Base-by-base conservation (phyloP, 495 filamentous ascomycete species). In the Aspergillus carlsbadensis region DNA sequence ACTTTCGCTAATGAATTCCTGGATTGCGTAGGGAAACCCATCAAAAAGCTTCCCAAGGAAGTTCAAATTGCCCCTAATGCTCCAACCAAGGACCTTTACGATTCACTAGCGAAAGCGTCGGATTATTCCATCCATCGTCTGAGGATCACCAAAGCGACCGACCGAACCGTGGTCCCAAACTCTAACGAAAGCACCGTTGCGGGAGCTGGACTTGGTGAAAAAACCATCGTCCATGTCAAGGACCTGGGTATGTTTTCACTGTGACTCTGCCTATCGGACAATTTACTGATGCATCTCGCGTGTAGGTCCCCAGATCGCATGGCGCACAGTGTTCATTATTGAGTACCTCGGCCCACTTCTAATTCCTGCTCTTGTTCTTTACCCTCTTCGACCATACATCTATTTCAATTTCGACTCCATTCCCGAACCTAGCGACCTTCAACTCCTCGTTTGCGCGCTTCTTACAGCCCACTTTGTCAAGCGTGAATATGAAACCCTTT, bases 341-440 rank as follows among this genome's bases (percentile, higher is more conserved):
- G 94, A 98, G 78, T 98, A 98, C 73, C 75, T 91, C 54, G 94
- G 94, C 7, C 94, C 94, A n/a, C 84, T 98, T 59, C 69, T 97
- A 63, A 89, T 97, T 75, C 92, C 96, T 73, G 86, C 84, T 24
- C 78, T 87, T 36, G 75, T 85, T 67, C 76, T 91, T 62, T 85
- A 80, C 73, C 67, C 81, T 57, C 71, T 93, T 47, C 90, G 91
- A 22, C 81, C 86, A 2, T 82, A 86, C 65, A 76, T 96, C 63
- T 94, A 92, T 75, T 76, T 74, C 63, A 80, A 83, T 69, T 73
- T 75, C 56, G 72, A 81, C 61, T 58, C 67, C 42, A 49, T 84
- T 67, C 70, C 73, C 47, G 65, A 67, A 29, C 83, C 87, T 48
- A 86, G 88, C 24, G 69, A 77, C 45, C 73, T 83, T 3, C 92